Percentiles rank a stretch among this genome's conserved stretches.
Evolutionary conservation across 2,329 filamentous ascomycete genomes (phyloP).

Genomic region (Neonectria sp.): DNA sequence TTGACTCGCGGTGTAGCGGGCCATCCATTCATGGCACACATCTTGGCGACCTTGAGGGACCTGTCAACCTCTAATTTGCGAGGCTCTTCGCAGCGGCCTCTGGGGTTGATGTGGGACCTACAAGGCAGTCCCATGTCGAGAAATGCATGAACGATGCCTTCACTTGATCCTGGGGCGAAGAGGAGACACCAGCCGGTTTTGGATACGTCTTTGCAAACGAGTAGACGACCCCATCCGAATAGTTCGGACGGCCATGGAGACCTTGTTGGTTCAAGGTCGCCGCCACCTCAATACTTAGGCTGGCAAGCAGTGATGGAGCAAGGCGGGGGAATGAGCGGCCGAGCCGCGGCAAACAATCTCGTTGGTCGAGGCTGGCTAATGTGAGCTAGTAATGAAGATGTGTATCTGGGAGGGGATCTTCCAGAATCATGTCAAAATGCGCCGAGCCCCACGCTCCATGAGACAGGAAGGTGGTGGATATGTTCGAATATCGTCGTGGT

Average conservation of each 20-base stretch:
- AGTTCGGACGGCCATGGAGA: neutral
- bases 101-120: slow-evolving; percentile 37
- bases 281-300: neutral
- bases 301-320: slow-evolving; percentile 1
- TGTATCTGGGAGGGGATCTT: slow-evolving; percentile 48
- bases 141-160: slow-evolving; percentile 45
- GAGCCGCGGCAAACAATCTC: slow-evolving; percentile 32
- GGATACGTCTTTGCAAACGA: slow-evolving; percentile 13
- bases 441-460: slow-evolving; percentile 38
- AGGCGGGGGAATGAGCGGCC: slow-evolving; percentile 22
- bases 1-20: slow-evolving; percentile 46
- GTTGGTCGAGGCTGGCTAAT: slow-evolving; percentile 34
- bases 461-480: slow-evolving; percentile 33
- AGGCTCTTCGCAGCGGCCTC: slow-evolving; percentile 30
- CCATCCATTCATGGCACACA: slow-evolving; percentile 37
- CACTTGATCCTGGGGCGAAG: slow-evolving; percentile 30
- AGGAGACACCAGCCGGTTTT: slow-evolving; percentile 27
- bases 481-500: slow-evolving; percentile 34
- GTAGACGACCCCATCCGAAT: slow-evolving; percentile 9
- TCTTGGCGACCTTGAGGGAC: slow-evolving; percentile 27
- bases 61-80: slow-evolving; percentile 36
- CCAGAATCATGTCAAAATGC: slow-evolving; percentile 51
- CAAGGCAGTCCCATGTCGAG: slow-evolving; percentile 29
- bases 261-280: slow-evolving; percentile 5
- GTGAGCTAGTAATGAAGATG: slow-evolving; percentile 33